Conservation (phyloP, 495 filamentous ascomycete genomes). For the Amorphotheca resinae region DNA sequence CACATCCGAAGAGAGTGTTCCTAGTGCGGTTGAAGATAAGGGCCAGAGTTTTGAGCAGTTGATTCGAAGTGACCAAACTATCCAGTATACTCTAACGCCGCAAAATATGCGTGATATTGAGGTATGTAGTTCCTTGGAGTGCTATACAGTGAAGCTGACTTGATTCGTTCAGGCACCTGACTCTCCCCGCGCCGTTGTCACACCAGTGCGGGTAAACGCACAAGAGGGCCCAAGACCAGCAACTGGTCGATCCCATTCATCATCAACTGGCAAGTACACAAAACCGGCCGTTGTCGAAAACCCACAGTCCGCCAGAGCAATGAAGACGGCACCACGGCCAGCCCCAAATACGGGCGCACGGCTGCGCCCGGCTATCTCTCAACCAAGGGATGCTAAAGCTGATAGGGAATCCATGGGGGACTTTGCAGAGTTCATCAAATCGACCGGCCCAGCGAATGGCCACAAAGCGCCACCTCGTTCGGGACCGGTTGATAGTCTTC, state of each 20-base stretch:
- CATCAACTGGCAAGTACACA: constrained; percentile 28
- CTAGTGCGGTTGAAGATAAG: constrained; percentile 29
- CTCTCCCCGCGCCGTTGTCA: constrained; percentile 8
- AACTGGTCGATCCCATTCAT: constrained; percentile 18
- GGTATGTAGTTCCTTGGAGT: constrained; percentile 5
- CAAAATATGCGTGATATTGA: constrained; percentile 79
- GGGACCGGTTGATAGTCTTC: constrained; percentile 1
- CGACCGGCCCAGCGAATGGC: constrained; percentile 39
- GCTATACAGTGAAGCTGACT: constrained; percentile 3
- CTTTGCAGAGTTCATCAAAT: constrained; percentile 68
- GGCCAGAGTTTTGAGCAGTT: constrained; percentile 61
- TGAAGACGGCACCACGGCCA: constrained; percentile 21
- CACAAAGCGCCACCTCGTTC: constrained; percentile 8
- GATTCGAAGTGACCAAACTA: constrained; percentile 80
- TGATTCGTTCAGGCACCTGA: constrained; percentile 7
- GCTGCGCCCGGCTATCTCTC: constrained; percentile 23
- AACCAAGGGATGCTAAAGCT: constrained; percentile 56
- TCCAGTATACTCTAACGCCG: constrained; percentile 88
- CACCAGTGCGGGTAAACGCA: constrained; percentile 1
- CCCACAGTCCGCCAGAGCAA: constrained; percentile 15
- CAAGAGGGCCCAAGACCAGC: constrained; percentile 10
- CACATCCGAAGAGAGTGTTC: constrained; percentile 33
- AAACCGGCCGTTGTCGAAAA: constrained; percentile 21
- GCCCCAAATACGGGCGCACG: constrained; percentile 22
- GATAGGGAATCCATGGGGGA: constrained; percentile 54